These are phyloP conservation scores for Umbilicus rupestris DNA, from an alignment of 164 flowering plant genomes.

Conservation along the genomic window DNA sequence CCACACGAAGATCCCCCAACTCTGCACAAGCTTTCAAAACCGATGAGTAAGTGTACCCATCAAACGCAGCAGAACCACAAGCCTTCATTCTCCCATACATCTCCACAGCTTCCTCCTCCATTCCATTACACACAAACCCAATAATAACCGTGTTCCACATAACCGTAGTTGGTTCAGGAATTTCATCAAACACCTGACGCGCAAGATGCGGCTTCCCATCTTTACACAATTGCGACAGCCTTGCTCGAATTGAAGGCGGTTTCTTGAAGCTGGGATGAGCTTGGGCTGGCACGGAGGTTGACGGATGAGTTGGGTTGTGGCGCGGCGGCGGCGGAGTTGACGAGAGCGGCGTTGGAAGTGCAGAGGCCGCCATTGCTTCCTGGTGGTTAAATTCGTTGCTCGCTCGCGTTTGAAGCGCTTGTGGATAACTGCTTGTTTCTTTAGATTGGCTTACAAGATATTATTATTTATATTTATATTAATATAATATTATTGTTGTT, in stretches of 20 bases:
- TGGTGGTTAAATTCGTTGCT: no score
- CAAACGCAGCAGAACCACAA: constrained; percentile 21
- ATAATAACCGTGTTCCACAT: constrained; percentile 88
- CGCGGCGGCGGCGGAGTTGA: background rate
- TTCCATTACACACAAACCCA: constrained; percentile 67
- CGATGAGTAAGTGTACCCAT: constrained; percentile 78
- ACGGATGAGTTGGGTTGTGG: background rate
- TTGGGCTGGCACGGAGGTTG: constrained; percentile 12
- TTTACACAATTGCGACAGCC: constrained; percentile 66
- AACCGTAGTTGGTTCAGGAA: constrained; percentile 64
- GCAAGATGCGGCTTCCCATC: constrained; percentile 65
- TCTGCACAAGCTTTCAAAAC: constrained; percentile 79
- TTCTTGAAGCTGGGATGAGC: constrained; percentile 17
- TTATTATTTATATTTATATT: no score
- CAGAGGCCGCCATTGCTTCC: background rate
- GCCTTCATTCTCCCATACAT: constrained; percentile 47
- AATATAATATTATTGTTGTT: no score
- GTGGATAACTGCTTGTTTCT: no score
- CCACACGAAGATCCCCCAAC: constrained; percentile 32
- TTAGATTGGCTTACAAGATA: no score
- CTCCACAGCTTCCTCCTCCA: constrained; percentile 61
- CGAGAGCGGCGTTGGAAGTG: background rate
- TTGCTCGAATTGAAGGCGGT: constrained; percentile 44
- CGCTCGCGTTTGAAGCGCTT: no score
- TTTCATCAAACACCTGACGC: constrained; percentile 59